Conservation (phyloP, 306 rosid genomes). For the Pterocarpus macrocarpus region DNA sequence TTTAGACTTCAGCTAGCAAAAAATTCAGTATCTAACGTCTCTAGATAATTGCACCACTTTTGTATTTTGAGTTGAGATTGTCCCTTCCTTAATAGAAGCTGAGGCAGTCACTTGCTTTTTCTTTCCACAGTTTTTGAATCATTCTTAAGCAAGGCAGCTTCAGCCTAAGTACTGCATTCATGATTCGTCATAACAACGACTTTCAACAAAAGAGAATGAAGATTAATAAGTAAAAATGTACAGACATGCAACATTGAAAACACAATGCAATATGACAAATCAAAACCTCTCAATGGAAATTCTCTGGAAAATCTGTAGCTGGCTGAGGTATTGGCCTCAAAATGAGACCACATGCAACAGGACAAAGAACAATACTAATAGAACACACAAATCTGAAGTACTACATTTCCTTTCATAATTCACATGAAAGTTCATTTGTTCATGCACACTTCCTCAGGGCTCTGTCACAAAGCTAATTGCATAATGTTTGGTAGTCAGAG, state of each 20-base stretch:
- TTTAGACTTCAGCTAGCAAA: constrained; percentile 22
- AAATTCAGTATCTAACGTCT: constrained; percentile 64
- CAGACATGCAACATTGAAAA: too few species aligned
- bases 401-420: too few species aligned
- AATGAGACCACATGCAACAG: background rate
- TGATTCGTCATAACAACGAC: constrained; percentile 34
- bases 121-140: too few species aligned
- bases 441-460: too few species aligned
- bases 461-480: too few species aligned
- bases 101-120: too few species aligned
- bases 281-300: background rate
- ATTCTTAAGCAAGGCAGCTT: too few species aligned
- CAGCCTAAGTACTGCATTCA: background rate
- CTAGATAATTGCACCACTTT: constrained; percentile 59
- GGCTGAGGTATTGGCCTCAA: constrained; percentile 10
- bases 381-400: too few species aligned
- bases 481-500: too few species aligned
- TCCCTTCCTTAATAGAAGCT: too few species aligned
- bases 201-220: background rate
- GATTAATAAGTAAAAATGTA: background rate
- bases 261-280: background rate
- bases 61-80: constrained; percentile 18
- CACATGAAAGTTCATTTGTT: too few species aligned
- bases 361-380: too few species aligned
- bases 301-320: constrained; percentile 1